Evolutionary conservation across 148 eudicot species (phyloP), one percentile per base, ranked within the genome.

Genomic region (Amaranthus cruentus): DNA sequence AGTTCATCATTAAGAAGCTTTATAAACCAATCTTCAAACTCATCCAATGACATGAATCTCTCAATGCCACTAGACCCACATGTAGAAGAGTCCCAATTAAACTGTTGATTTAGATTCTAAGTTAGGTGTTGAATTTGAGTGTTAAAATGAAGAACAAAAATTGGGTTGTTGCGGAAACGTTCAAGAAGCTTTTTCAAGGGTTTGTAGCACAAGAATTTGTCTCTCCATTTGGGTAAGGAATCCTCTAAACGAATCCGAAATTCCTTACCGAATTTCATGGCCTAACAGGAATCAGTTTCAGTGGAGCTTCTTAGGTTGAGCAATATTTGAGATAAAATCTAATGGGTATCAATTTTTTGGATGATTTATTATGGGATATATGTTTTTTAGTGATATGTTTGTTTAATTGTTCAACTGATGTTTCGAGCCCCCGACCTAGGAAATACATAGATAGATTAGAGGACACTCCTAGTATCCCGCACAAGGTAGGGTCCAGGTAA

Each of bases 151-250:
- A 15, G 10, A 57, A 43, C 44, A 72, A 51, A 59, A 55, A 66
- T 65, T 51, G 53, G 57, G 55, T 76, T 6, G 47, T 83, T 55
- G 2, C 84, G 89, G 59, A 80, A 77, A 68, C 75, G 84, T 72
- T 91, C 91, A 68, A 93, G 89, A 66, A 92, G 90, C 81, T 90
- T 92, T 71, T 92, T 92, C 73, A 92, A 77, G 61, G 84, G 89
- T 74, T 92, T 92, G 88, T 92, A 92, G 77, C 88, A 87, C 58
- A 90, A 74, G 79, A 85, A 90, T 75, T 92, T 90, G 82, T 87
- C 96, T 57, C 88, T 90, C 97, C 97, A 92, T 75, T 90, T 90
- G 3, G 97, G 97, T 47, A 92, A 86, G 57, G 96, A 87, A 82
- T 90, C 88, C 65, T 90, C 93, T 61, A 92, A 72, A 78, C 90